Conservation (phyloP, 2,329 filamentous ascomycete species). For the Pseudogymnoascus sp. region DNA sequence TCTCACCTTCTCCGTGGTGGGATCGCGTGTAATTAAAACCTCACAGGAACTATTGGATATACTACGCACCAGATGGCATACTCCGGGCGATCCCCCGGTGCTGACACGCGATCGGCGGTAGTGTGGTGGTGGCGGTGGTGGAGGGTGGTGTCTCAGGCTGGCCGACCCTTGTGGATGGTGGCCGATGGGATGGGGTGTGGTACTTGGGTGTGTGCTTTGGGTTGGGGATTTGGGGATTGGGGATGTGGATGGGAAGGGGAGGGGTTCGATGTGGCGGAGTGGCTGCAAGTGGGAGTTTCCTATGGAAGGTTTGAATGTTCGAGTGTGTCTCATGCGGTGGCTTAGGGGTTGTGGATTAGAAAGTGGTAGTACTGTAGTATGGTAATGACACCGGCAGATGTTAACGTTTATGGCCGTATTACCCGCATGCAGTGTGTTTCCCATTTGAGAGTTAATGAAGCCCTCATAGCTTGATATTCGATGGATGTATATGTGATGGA, state of each 20-base stretch:
- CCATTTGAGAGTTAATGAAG: neutral
- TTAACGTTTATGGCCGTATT: neutral
- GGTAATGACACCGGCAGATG: neutral
- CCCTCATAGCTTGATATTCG: neutral
- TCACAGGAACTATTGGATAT: neutral
- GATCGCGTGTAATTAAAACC: neutral
- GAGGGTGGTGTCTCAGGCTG: neutral
- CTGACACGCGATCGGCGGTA: neutral
- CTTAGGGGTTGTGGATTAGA: neutral
- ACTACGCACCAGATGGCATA: neutral
- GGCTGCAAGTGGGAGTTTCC: neutral
- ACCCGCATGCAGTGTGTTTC: neutral
- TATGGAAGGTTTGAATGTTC: neutral
- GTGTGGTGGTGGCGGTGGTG: neutral
- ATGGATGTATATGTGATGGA: neutral
- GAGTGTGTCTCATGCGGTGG: neutral
- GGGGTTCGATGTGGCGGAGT: neutral
- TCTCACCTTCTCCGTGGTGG: no score
- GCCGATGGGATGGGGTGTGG: no score
- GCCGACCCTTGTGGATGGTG: neutral
- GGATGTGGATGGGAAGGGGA: neutral
- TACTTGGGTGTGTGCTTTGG: neutral
- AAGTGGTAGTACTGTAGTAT: neutral
- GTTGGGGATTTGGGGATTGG: neutral
- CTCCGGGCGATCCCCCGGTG: neutral